These are phyloP conservation scores for Prunus davidiana DNA, from an alignment of 306 rosid genomes.

Conservation along the genomic window DNA sequence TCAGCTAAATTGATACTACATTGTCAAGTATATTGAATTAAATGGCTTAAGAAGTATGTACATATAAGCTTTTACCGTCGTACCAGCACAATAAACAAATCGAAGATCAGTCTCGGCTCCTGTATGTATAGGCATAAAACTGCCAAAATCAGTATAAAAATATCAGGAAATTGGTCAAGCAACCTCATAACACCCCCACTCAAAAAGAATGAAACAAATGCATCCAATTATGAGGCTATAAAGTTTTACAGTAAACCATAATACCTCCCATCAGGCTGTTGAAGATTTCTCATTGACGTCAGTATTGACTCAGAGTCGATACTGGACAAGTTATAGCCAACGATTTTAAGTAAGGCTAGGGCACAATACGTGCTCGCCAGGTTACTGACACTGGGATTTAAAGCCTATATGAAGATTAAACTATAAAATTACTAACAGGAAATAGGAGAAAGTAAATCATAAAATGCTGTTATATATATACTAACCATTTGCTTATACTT, in stretches of 20 bases:
- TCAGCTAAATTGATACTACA: conserved; percentile 25
- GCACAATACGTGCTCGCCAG: conserved; percentile 93
- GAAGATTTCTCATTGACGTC: conserved; percentile 82
- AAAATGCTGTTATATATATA: background rate
- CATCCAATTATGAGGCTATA: background rate
- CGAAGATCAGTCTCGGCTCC: conserved; percentile 94
- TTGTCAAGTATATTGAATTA: conserved; percentile 9
- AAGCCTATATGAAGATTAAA: conserved; percentile 40
- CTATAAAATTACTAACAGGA: background rate
- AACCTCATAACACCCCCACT: background rate
- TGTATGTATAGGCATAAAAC: conserved; percentile 78
- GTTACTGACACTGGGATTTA: conserved; percentile 60
- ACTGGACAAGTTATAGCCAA: conserved; percentile 62
- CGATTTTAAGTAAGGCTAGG: conserved; percentile 68
- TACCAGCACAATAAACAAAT: conserved; percentile 92
- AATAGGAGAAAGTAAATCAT: background rate
- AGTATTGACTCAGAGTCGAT: conserved; percentile 48
- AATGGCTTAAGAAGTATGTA: conserved; percentile 1
- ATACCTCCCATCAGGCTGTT: conserved; percentile 97
- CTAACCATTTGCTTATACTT: background rate
- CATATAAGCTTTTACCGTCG: conserved; percentile 17
- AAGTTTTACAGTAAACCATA: conserved; percentile 10
- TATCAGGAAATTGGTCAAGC: conserved; percentile 3
- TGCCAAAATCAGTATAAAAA: conserved; percentile 30
- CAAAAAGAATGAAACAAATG: background rate